Conservation (phyloP, 176 grass and related monocot species). For the Panicum miliaceum region DNA sequence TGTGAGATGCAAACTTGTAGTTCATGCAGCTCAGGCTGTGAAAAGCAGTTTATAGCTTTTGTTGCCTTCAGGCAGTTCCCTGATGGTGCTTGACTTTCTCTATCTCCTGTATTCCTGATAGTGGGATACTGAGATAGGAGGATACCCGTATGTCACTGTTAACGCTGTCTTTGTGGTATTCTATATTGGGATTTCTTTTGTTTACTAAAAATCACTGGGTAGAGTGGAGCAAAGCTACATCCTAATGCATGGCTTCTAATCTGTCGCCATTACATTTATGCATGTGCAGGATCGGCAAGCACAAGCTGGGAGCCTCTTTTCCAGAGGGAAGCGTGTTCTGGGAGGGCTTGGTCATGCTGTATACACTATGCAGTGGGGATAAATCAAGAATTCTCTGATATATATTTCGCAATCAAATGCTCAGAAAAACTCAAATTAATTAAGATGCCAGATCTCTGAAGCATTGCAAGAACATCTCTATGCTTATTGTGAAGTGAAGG, state of each 20-base stretch:
- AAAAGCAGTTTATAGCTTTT: conserved; percentile 25
- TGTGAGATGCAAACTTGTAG: conserved; percentile 17
- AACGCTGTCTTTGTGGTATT: conserved; percentile 17
- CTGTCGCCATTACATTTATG: conserved; percentile 30
- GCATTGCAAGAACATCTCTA: not conserved
- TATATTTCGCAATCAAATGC: conserved; percentile 8
- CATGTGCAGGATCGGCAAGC: conserved; percentile 29
- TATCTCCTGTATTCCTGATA: conserved; percentile 14
- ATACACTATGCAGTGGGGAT: conserved; percentile 11
- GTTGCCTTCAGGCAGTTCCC: conserved; percentile 13
- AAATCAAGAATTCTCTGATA: not conserved
- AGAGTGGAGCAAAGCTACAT: conserved; percentile 23
- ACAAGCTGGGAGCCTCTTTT: not conserved
- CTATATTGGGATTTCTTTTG: conserved; percentile 6
- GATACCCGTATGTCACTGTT: not conserved
- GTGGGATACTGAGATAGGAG: not conserved
- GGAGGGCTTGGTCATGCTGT: conserved; percentile 3
- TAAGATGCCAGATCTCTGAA: not conserved
- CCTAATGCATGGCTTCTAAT: conserved; percentile 27
- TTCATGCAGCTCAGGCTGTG: not conserved
- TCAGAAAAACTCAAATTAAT: not conserved
- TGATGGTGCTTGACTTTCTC: conserved; percentile 3
- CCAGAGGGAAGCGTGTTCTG: not conserved
- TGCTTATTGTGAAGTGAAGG: not conserved
- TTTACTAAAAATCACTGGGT: conserved; percentile 7